Conservation (phyloP, 352 stramenopile species). For the Bremia lactucae region DNA sequence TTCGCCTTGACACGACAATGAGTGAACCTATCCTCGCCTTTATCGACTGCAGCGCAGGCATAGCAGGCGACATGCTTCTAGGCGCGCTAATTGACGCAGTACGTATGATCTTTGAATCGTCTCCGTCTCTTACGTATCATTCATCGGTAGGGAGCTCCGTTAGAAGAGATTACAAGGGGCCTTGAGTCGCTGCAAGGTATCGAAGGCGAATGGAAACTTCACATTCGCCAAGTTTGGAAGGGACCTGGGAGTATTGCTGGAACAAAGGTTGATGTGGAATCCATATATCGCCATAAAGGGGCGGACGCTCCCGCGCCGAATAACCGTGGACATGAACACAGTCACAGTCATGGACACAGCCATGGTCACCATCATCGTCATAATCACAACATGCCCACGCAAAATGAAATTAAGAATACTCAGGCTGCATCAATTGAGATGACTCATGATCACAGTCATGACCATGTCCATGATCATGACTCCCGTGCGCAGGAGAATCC, state of each 20-base stretch:
- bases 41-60: conserved; percentile 85
- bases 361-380: conserved; percentile 15
- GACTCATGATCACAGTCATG: conserved; percentile 23
- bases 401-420: conserved; percentile 5
- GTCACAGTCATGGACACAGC: conserved; percentile 12
- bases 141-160: conserved; percentile 36
- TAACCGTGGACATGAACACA: conserved; percentile 3
- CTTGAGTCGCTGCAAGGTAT: conserved; percentile 54
- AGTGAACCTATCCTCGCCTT: conserved; percentile 26
- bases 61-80: conserved; percentile 88
- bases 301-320: conserved; percentile 18
- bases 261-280: conserved; percentile 82
- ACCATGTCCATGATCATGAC: conserved; percentile 28
- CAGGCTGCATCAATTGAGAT: conserved; percentile 6
- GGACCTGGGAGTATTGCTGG: conserved; percentile 84
- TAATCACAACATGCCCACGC: conserved; percentile 10
- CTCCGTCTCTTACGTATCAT: conserved; percentile 4
- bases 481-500: too few relatives aligned
- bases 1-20: too few relatives aligned
- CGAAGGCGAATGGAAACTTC: conserved; percentile 83
- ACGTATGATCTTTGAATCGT: conserved; percentile 4
- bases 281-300: conserved; percentile 75
- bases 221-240: conserved; percentile 59
- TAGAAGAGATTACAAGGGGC: conserved; percentile 43
- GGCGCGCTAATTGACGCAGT: conserved; percentile 83